These are phyloP conservation scores for Aspergillus saccharolyticus DNA, from an alignment of 495 filamentous ascomycete genomes.

Conservation along the genomic window DNA sequence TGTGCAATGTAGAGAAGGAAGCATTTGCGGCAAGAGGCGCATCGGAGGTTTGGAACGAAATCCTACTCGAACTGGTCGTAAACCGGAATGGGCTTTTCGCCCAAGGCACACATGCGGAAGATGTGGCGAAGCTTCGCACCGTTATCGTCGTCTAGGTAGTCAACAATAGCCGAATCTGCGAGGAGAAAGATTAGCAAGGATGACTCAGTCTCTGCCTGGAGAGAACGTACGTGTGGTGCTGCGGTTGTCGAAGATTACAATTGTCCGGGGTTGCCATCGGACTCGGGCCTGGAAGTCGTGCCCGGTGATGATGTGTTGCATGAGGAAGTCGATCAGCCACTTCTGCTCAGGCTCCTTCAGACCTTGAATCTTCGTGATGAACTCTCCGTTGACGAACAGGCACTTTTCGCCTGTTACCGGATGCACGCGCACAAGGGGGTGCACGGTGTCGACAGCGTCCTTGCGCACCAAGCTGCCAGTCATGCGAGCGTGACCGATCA, in stretches of 20 bases:
- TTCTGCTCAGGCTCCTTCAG: constrained; percentile 57
- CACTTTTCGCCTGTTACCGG: constrained; percentile 77
- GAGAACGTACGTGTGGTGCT: constrained; percentile 49
- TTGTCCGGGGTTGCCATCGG: constrained; percentile 74
- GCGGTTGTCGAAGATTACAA: constrained; percentile 81
- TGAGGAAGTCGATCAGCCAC: constrained; percentile 75
- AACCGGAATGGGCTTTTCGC: constrained; percentile 49
- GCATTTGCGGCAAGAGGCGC: no score
- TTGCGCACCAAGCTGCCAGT: constrained; percentile 63
- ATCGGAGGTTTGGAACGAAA: constrained; percentile 1
- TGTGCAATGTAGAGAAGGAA: not conserved
- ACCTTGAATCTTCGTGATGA: constrained; percentile 71
- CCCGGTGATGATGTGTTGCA: constrained; percentile 75
- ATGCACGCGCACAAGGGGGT: constrained; percentile 70
- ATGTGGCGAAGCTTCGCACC: constrained; percentile 46
- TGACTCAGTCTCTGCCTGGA: not conserved
- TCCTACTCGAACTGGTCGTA: constrained; percentile 39
- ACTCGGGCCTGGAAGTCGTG: constrained; percentile 88
- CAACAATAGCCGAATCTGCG: constrained; percentile 49
- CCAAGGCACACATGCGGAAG: constrained; percentile 49
- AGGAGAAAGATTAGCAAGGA: constrained; percentile 12
- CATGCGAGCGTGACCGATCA: constrained; percentile 61
- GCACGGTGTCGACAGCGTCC: constrained; percentile 61
- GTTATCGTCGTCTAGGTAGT: constrained; percentile 46
- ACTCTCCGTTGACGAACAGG: constrained; percentile 75